Conservation (phyloP, 345 rosid species). For the Ricinus communis region DNA sequence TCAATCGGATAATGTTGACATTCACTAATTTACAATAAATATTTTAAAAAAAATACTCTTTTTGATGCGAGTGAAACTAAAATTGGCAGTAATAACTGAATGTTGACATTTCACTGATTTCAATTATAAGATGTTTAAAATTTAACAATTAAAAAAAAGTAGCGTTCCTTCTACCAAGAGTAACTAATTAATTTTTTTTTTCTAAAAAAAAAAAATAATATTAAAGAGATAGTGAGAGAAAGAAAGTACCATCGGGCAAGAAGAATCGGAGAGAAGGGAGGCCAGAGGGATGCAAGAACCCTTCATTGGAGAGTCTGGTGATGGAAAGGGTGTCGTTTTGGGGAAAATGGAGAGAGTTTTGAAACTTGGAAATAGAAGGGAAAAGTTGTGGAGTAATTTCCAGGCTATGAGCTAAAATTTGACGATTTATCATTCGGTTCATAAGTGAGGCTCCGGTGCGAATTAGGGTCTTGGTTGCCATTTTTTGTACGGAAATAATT, state of each 20-base stretch:
- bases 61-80: too few species aligned
- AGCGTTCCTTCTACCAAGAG: background rate
- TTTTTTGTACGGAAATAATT: slow-evolving; percentile 7
- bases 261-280: slow-evolving; percentile 84
- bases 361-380: slow-evolving; percentile 60
- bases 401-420: slow-evolving; percentile 32
- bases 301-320: slow-evolving; percentile 29
- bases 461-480: slow-evolving; percentile 74
- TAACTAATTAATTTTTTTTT: too few species aligned
- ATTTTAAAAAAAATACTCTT: too few species aligned
- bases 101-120: too few species aligned
- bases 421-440: slow-evolving; percentile 41
- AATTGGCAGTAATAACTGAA: too few species aligned
- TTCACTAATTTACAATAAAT: too few species aligned
- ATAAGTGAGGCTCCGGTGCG: slow-evolving; percentile 64
- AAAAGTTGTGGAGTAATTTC: slow-evolving; percentile 46
- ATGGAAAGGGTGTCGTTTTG: slow-evolving; percentile 29
- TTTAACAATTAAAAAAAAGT: background rate
- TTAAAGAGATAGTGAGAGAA: slow-evolving; percentile 3
- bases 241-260: slow-evolving; percentile 72
- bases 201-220: too few species aligned
- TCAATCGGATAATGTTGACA: too few species aligned
- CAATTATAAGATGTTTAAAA: too few species aligned
- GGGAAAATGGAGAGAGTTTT: slow-evolving; percentile 34
- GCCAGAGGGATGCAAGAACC: slow-evolving; percentile 70